These are phyloP conservation scores for Globisporangium parvum DNA, from an alignment of 352 stramenopile genomes.

Conservation along the genomic window DNA sequence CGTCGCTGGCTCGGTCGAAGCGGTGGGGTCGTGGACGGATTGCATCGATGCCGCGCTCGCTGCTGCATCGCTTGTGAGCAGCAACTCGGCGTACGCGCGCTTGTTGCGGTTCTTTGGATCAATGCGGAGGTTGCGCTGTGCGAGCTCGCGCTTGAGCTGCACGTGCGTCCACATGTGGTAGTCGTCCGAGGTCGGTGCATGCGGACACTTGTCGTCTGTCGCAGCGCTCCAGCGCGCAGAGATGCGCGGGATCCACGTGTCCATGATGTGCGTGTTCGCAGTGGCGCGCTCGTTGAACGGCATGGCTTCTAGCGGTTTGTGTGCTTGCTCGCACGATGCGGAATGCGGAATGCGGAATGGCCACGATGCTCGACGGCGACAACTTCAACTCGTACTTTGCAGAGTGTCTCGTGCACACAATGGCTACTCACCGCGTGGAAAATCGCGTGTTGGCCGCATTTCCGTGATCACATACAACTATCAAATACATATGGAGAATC, in stretches of 20 bases:
- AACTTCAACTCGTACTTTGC: slow-evolving; percentile 14
- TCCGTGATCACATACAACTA: not conserved
- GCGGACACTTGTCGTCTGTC: slow-evolving; percentile 28
- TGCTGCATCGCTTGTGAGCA: slow-evolving; percentile 24
- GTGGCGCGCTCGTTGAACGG: not conserved
- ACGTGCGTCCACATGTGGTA: slow-evolving; percentile 44
- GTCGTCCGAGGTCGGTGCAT: slow-evolving; percentile 39
- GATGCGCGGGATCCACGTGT: slow-evolving; percentile 22
- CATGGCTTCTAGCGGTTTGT: not conserved
- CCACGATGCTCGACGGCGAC: not conserved
- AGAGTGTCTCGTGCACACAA: not conserved
- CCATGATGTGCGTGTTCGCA: slow-evolving; percentile 2
- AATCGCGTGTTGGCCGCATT: not conserved
- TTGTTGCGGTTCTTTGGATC: slow-evolving; percentile 40
- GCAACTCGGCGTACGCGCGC: slow-evolving; percentile 31
- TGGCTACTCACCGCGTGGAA: not conserved
- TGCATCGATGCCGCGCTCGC: slow-evolving; percentile 1
- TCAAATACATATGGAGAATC: not conserved
- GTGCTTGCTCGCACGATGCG: slow-evolving; percentile 2
- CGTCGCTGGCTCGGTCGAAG: not conserved
- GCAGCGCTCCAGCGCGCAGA: slow-evolving; percentile 38
- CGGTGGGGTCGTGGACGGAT: not conserved
- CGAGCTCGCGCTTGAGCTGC: slow-evolving; percentile 54
- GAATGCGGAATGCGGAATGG: not conserved
- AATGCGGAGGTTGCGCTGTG: slow-evolving; percentile 38